Evolutionary conservation across 106 monocot species (phyloP), one percentile per base, ranked within the genome.

Genomic region (Xerophyta viscosa): DNA sequence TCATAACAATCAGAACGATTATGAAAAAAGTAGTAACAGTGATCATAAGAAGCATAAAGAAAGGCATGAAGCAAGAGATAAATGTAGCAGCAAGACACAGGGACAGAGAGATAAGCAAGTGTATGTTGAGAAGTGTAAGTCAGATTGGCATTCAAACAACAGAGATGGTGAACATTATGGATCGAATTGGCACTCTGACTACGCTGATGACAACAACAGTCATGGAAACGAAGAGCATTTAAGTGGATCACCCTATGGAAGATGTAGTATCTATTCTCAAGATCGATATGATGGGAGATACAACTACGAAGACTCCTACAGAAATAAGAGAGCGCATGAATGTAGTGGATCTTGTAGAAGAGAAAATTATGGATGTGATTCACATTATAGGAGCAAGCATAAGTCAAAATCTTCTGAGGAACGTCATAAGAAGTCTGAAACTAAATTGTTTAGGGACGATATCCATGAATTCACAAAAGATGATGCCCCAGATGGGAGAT

Each of bases 251-350:
- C 65, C 39, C 8, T 36, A 50, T 30, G 18, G 30, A 42, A 65
- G 41, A 20, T 31, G 25, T 17, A 45, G 12, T 30, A 46, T 59
- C 31, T 21, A 54, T 47, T 30, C 43, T 61, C 6, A 70, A 37
- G 58, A 71, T 18, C 51, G 46, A 11, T 58, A 52, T 53, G 29
- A 49, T 54, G 66, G 48, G 29, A 57, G 45, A 33, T 36, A 13
- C 20, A 7, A 15, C 9, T 33, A 42, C 13, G 64, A 64, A 54
- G 46, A 66, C 15, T 30, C 24, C 45, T 46, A 37, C 12, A 6
- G 7, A 28, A 31, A 50, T 5, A 27, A 61, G 12, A 56, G 41
- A 30, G 48, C 53, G 24, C 2, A 0, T 7, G 7, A 57, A 25
- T 29, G 41, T 13, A 61, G 31, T 9, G 17, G 13, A 27, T 10